Conservation (phyloP, 805 yeast species). For the Candida jianshihensis region DNA sequence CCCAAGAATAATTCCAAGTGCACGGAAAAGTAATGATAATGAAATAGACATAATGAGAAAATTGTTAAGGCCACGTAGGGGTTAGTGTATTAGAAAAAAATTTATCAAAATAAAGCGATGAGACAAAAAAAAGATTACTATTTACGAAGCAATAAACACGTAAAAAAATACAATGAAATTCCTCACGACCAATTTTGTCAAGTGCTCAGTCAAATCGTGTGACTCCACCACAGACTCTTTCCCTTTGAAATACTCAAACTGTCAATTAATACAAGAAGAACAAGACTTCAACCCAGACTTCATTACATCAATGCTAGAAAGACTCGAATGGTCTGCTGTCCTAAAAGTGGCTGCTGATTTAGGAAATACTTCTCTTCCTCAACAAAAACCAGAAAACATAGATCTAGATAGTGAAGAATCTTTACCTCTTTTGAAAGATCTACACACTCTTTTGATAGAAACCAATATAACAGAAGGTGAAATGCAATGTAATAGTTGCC, state of each 20-base stretch:
- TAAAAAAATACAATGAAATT: constrained; percentile 57
- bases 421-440: constrained; percentile 55
- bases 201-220: constrained; percentile 83
- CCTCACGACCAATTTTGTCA: constrained; percentile 92
- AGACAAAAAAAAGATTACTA: neutral
- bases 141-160: neutral
- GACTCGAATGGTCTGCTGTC: constrained; percentile 87
- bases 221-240: constrained; percentile 68
- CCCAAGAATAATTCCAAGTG: no score
- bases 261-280: constrained; percentile 65
- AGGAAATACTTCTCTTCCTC: constrained; percentile 58
- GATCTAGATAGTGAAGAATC: constrained; percentile 27
- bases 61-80: neutral
- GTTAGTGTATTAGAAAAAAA: neutral
- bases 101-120: neutral
- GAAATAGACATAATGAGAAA: neutral
- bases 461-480: constrained; percentile 84
- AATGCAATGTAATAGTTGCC: constrained; percentile 83
- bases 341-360: constrained; percentile 68
- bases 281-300: constrained; percentile 79
- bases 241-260: constrained; percentile 66
- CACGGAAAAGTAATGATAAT: neutral
- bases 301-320: constrained; percentile 63
- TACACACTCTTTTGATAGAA: constrained; percentile 74
- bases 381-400: constrained; percentile 46